These are phyloP conservation scores for Saussurea involucrata DNA, from an alignment of 129 eudicot species.

Conservation along the genomic window DNA sequence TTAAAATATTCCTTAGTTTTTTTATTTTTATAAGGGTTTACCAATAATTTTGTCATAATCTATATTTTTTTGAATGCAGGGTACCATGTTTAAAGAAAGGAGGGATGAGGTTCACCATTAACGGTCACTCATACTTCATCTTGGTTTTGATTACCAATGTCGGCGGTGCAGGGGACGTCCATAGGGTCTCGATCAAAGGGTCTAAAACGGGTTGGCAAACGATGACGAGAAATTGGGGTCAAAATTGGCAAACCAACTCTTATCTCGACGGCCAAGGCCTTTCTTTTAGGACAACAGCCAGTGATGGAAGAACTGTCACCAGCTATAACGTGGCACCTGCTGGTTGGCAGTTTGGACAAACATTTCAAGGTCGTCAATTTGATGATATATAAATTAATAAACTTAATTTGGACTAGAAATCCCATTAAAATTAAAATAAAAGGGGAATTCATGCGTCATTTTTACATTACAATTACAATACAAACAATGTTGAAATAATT, in stretches of 20 bases:
- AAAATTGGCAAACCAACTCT: slow-evolving; percentile 70
- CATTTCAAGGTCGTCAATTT: slow-evolving; percentile 59
- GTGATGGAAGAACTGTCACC: slow-evolving; percentile 58
- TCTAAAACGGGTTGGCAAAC: slow-evolving; percentile 61
- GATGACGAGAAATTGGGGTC: slow-evolving; percentile 77
- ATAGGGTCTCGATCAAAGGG: slow-evolving; percentile 52
- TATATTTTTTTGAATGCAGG: slow-evolving; percentile 15
- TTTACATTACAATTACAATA: neutral
- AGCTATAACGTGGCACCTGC: slow-evolving; percentile 52
- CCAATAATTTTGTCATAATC: too few species aligned
- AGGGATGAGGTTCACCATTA: slow-evolving; percentile 68
- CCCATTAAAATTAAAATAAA: slow-evolving; percentile 15
- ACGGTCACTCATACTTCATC: slow-evolving; percentile 74
- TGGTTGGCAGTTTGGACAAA: slow-evolving; percentile 71
- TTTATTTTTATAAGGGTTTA: too few species aligned
- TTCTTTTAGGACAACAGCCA: slow-evolving; percentile 49
- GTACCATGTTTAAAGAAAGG: slow-evolving; percentile 71
- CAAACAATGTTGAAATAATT: neutral
- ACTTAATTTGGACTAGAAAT: too few species aligned
- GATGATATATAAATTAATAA: slow-evolving; percentile 17
- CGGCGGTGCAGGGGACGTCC: slow-evolving; percentile 71
- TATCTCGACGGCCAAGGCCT: slow-evolving; percentile 61
- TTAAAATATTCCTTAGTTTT: too few species aligned
- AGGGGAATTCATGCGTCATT: neutral
- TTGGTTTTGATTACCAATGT: slow-evolving; percentile 72